Evolutionary conservation across 768 basidiomycete genomes (phyloP).

Genomic region (Boletales sp.): DNA sequence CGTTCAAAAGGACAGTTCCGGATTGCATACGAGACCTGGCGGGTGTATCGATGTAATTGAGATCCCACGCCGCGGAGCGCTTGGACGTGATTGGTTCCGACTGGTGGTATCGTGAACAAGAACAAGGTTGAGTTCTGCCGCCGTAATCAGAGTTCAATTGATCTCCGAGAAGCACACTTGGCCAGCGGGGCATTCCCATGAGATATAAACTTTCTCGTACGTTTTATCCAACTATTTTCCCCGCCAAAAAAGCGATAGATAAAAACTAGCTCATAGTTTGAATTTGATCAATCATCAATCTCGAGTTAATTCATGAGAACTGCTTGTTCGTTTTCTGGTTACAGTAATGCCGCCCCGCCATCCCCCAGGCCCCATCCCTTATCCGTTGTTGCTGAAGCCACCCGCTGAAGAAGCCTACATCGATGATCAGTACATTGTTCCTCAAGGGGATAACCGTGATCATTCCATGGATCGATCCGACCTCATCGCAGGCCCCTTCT

Average conservation of each 20-base stretch:
- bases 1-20: conserved; percentile 4
- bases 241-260: no score
- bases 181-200: neutral
- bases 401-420: neutral
- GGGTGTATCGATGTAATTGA: neutral
- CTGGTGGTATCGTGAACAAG: neutral
- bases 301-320: neutral
- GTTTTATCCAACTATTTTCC: no score
- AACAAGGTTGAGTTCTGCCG: conserved; percentile 4
- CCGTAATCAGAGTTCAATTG: neutral
- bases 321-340: neutral
- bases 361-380: neutral
- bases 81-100: neutral
- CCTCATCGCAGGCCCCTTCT: conserved; percentile 12
- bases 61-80: conserved; percentile 21
- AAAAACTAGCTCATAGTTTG: no score
- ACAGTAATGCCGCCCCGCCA: neutral
- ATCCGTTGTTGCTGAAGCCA: neutral
- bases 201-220: neutral
- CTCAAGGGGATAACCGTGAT: conserved; percentile 10
- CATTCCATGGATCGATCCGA: conserved; percentile 19
- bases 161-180: neutral
- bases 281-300: neutral
- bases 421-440: conserved; percentile 12
- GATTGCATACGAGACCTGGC: conserved; percentile 10